phyloP scores from a whole-genome alignment of 139 green algal species.

The Micractinium sp. region DNA sequence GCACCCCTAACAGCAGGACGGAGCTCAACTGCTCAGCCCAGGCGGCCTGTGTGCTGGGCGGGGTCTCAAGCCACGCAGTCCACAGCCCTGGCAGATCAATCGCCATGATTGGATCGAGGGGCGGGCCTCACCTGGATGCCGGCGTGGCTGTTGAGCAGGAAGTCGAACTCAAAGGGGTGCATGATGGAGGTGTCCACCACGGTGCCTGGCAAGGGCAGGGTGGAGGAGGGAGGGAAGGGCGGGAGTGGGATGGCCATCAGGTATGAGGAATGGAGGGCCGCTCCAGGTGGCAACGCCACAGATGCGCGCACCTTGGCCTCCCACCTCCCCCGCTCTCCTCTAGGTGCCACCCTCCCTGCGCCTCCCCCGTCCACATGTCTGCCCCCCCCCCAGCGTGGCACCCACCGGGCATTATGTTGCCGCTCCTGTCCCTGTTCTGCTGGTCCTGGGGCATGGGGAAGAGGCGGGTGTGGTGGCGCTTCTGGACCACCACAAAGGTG shows the following conservation, averaged over 20 bases:
- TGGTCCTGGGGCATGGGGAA: slow-evolving; percentile 41
- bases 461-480: slow-evolving; percentile 67
- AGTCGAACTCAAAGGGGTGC: slow-evolving; percentile 63
- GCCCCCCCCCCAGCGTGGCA: no score
- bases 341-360: no score
- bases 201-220: slow-evolving; percentile 53
- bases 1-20: not conserved
- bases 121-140: slow-evolving; percentile 64
- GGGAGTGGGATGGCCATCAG: no score
- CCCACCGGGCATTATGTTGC: slow-evolving; percentile 50
- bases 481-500: slow-evolving; percentile 87
- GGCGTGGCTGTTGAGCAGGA: slow-evolving; percentile 89
- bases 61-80: no score
- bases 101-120: no score
- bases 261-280: no score
- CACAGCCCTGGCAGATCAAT: no score
- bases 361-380: no score
- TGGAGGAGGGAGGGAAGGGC: no score
- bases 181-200: slow-evolving; percentile 77
- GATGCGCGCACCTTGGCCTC: no score
- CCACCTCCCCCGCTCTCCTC: no score
- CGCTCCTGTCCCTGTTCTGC: slow-evolving; percentile 44
- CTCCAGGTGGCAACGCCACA: not conserved
- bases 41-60: not conserved
- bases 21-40: not conserved